Evolutionary conservation across 441 rosid species (phyloP).

Genomic region (Dalechampia spathulata): DNA sequence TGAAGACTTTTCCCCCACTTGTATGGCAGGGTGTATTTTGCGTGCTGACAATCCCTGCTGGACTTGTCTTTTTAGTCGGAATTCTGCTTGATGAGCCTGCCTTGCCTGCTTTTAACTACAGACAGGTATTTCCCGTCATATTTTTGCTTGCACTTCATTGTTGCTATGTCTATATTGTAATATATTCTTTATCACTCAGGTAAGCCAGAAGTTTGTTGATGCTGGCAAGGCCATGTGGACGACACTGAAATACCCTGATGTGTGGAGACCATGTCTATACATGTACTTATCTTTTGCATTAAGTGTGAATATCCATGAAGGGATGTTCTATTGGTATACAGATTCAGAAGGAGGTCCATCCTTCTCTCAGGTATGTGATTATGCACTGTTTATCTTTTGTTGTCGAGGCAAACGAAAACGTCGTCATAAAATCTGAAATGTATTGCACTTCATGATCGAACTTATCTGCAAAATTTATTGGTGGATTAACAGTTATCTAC

Average conservation of each 20-base stretch:
- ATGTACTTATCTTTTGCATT: conserved; percentile 76
- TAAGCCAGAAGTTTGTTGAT: conserved; percentile 50
- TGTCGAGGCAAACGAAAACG: too few species aligned
- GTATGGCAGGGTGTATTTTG: conserved; percentile 76
- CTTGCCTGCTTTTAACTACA: conserved; percentile 45
- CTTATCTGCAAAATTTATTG: not conserved
- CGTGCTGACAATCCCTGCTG: conserved; percentile 64
- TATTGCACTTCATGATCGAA: too few species aligned
- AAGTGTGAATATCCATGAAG: conserved; percentile 76
- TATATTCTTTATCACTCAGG: conserved; percentile 35
- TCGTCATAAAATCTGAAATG: too few species aligned
- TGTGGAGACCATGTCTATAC: conserved; percentile 91
- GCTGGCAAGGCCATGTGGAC: conserved; percentile 88
- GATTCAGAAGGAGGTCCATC: conserved; percentile 74
- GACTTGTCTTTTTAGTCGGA: conserved; percentile 62
- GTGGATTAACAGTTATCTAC: not conserved
- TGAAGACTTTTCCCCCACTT: conserved; percentile 9
- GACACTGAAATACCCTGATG: conserved; percentile 63
- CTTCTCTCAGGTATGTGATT: conserved; percentile 66
- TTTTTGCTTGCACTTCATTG: conserved; percentile 10
- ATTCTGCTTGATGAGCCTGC: conserved; percentile 54
- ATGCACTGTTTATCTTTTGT: not conserved
- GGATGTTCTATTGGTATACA: conserved; percentile 91
- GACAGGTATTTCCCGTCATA: conserved; percentile 36
- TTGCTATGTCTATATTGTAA: conserved; percentile 8